These are phyloP conservation scores for Ophiostoma perfectum DNA, from an alignment of 2,329 filamentous ascomycete species.

Conservation along the genomic window DNA sequence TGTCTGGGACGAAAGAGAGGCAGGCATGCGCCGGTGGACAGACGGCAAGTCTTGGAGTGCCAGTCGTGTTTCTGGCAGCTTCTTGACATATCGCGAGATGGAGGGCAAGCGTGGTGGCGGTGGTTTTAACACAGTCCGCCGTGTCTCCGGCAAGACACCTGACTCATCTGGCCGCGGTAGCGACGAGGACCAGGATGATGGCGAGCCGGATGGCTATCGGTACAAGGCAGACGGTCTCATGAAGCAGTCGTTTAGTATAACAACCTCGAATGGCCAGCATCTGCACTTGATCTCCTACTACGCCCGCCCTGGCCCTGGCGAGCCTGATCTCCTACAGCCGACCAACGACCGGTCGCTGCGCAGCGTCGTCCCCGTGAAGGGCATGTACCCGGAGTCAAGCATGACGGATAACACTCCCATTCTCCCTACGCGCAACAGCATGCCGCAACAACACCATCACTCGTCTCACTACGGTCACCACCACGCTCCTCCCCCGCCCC, in stretches of 20 bases:
- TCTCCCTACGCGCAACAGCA: neutral
- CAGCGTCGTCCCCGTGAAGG: slow-evolving; percentile 80
- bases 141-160: slow-evolving; percentile 66
- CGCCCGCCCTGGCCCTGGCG: slow-evolving; percentile 68
- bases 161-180: slow-evolving; percentile 69
- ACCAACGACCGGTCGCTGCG: slow-evolving; percentile 73
- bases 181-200: slow-evolving; percentile 79
- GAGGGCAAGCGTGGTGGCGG: slow-evolving; percentile 92
- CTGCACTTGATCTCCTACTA: slow-evolving; percentile 98
- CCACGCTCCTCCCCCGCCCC: slow-evolving; percentile 22
- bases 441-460: slow-evolving; percentile 22
- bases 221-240: slow-evolving; percentile 96
- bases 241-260: slow-evolving; percentile 99
- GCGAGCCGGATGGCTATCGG: slow-evolving; percentile 82
- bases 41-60: slow-evolving; percentile 99
- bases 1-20: slow-evolving; percentile 99
- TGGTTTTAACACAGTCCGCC: slow-evolving; percentile 59
- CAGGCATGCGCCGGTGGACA: slow-evolving; percentile 97
- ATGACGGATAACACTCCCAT: slow-evolving; percentile 62
- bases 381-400: slow-evolving; percentile 95
- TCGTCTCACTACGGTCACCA: slow-evolving; percentile 25
- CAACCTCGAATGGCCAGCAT: slow-evolving; percentile 79
- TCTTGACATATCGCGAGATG: slow-evolving; percentile 97
- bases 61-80: slow-evolving; percentile 93
- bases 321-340: slow-evolving; percentile 71